Base-by-base conservation (phyloP, 768 basidiomycete species). In the Tephrocybe sp. region DNA sequence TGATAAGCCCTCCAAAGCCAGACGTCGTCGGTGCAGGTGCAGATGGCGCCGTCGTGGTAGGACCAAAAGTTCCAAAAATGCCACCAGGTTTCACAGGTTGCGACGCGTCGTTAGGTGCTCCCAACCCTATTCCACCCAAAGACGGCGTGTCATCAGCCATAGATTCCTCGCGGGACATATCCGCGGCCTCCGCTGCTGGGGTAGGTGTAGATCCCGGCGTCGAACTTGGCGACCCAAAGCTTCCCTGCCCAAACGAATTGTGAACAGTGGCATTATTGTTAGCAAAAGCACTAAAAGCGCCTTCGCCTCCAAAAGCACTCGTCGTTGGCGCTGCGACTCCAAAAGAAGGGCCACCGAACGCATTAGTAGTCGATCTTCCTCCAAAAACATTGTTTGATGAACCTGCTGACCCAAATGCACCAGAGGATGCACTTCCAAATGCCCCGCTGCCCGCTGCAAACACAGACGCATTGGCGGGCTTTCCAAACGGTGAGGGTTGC, bases 161-260 rank as follows among this genome's bases (percentile, higher is more conserved):
- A 1, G 77, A 76, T 9, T 70, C 74, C 57, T 78, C 77, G 31
- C 73, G 68, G 4, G 72, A 69, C 54, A 77, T 72, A 30, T 65
- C 58, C 5, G 68, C 60, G 8, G 65, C 7, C 3, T 26, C 38
- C 30, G 60, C 53, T 26, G 65, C 35, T 13, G 53, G 49, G 23
- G 48, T 39, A 8, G 53, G 9, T 31, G 53, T 14, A 48, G 61
- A 47, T n/a, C 53, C 45, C 12, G 57, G 43, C 12, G 62, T 33
- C 6, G 60, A 17, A 23, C 53, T 48, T 19, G 56, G 32, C 47
- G 59, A 43, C 12, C 61, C 64, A 45, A 70, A 66, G 45, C 57
- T 55, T 8, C 59, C 44, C 48, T 69, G 66, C 13, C 68, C 65
- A 49, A 72, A 71, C 1, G 48, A 51, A 46, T 55, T 62, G 2